These are phyloP conservation scores for Ramaria rubella DNA, from an alignment of 768 basidiomycete species.

Conservation along the genomic window DNA sequence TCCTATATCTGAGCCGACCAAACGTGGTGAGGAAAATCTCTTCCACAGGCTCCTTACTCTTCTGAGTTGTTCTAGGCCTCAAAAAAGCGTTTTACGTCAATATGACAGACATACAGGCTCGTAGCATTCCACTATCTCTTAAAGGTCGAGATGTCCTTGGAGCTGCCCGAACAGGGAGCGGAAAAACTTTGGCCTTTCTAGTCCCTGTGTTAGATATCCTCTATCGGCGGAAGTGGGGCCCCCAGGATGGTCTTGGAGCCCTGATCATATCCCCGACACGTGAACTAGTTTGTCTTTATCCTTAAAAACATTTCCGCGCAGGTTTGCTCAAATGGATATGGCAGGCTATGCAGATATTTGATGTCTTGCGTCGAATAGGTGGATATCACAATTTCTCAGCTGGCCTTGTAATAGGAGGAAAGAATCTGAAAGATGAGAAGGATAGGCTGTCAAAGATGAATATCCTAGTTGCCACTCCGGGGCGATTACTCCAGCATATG, in stretches of 20 bases:
- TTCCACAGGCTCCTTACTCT: constrained; percentile 1
- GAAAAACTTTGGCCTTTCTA: constrained; percentile 70
- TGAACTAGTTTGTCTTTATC: constrained; percentile 61
- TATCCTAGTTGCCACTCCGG: constrained; percentile 96
- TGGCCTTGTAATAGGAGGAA: constrained; percentile 93
- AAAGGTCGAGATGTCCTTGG: constrained; percentile 62
- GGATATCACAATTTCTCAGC: constrained; percentile 89
- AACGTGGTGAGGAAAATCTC: constrained; percentile 45
- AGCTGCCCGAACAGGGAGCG: constrained; percentile 65
- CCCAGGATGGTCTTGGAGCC: constrained; percentile 74
- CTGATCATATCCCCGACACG: constrained; percentile 91
- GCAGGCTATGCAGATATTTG: constrained; percentile 99
- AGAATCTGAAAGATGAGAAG: constrained; percentile 87
- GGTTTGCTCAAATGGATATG: no score
- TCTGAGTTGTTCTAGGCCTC: constrained; percentile 45
- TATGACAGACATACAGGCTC: constrained; percentile 76
- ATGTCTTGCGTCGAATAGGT: constrained; percentile 89
- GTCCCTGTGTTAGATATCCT: constrained; percentile 61
- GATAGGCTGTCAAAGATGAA: constrained; percentile 92
- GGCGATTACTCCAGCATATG: constrained; percentile 92
- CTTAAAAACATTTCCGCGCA: no score
- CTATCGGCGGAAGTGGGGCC: constrained; percentile 63
- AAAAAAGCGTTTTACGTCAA: constrained; percentile 80
- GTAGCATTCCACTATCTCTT: constrained; percentile 52
- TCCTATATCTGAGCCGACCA: constrained; percentile 71